Base-by-base conservation (phyloP, 2,329 filamentous ascomycete species). In the Penicillium paneum region DNA sequence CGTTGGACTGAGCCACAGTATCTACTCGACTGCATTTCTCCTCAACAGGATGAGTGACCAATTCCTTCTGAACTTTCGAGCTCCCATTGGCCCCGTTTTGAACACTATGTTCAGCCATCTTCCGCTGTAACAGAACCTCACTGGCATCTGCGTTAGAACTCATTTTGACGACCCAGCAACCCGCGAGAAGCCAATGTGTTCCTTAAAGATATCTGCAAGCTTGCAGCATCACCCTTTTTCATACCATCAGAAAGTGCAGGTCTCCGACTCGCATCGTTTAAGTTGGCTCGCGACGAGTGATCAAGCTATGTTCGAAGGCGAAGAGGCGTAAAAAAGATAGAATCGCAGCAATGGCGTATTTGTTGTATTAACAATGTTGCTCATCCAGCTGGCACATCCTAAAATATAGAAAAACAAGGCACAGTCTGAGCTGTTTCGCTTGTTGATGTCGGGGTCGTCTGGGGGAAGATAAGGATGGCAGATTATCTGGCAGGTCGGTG, bases 401-500 rank as follows among this genome's bases (percentile, higher is more conserved):
- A 19, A 11, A 43, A 24, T 24, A 24, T 5, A 24, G 6, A 24
- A 15, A 26, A 8, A 5, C 12, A 19, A 12, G 24, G 39, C 15
- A 13, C 26, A 24, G 39, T 44, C 29, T 39, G n/a, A 4, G 7
- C 19, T 45, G 47, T 50, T 39, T 15, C 24, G 11, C 26, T 39
- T 52, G n/a, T 51, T 46, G 39, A 31, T 38, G 49, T 41, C 15
- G 34, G 49, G 21, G 43, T 48, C 38, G 43, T 48, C 43, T 32
- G 52, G 52, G 52, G 52, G 28, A 49, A 49, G 51, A 52, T 52
- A 55, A 40, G 56, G 28, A 29, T 13, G 50, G 47, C 44, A 44
- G 53, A 36, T 56, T 56, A 59, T 52, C 56, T 57, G 54, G 45
- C 58, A 49, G 38, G 44, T 54, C 56, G 44, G 36, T 42, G 44